Percentiles rank a stretch among this genome's conserved stretches.
Evolutionary conservation across 441 rosid species (phyloP).

Genomic region (Pelargonium fulgidum): DNA sequence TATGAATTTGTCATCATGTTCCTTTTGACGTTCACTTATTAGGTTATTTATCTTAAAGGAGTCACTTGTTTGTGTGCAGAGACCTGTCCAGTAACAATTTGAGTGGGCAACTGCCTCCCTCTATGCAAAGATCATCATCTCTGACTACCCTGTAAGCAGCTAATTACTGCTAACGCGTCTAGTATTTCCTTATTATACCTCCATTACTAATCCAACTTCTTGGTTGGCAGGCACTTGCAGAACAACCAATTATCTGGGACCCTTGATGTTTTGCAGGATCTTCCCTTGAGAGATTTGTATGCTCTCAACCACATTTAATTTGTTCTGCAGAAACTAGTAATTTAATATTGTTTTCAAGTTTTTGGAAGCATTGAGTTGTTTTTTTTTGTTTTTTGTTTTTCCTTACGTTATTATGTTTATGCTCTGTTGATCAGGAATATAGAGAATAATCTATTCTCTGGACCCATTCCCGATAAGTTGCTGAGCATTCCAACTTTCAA

Average conservation of each 20-base stretch:
- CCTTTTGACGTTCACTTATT: conserved; percentile 12
- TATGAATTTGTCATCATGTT: not conserved
- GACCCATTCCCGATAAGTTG: conserved; percentile 72
- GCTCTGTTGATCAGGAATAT: conserved; percentile 49
- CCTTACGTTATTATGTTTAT: conserved; percentile 1
- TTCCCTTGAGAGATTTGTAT: conserved; percentile 69
- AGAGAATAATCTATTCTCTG: conserved; percentile 78
- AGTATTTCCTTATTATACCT: not conserved
- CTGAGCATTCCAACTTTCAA: conserved; percentile 61
- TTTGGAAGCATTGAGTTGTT: not conserved
- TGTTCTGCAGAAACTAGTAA: not conserved
- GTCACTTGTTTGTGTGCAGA: conserved; percentile 34
- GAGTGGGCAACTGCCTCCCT: conserved; percentile 62
- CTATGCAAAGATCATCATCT: conserved; percentile 45
- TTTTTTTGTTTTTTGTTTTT: too few species aligned
- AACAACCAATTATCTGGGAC: conserved; percentile 65
- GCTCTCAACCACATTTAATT: not conserved
- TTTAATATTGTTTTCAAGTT: not conserved
- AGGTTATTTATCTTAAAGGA: conserved; percentile 8
- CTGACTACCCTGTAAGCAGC: conserved; percentile 52
- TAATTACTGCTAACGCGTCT: not conserved
- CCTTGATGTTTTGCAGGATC: conserved; percentile 72
- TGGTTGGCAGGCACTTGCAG: conserved; percentile 63
- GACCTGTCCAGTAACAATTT: conserved; percentile 71
- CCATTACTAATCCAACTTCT: not conserved